Evolutionary conservation across 2,329 filamentous ascomycete genomes (phyloP).

Genomic region (Claviceps sp.): DNA sequence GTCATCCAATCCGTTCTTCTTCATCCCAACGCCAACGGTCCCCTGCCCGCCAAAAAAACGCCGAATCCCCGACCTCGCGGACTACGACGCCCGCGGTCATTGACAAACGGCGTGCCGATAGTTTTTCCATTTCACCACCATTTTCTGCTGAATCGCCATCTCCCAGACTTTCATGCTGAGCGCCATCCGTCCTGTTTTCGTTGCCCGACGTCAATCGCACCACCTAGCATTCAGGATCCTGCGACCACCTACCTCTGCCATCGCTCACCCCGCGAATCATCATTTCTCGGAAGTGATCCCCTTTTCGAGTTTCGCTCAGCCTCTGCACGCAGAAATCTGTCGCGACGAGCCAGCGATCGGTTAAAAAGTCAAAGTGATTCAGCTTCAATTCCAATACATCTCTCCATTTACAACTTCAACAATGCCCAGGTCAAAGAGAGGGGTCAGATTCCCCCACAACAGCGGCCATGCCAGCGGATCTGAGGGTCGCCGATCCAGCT

Average conservation of each 20-base stretch:
- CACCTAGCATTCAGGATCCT: not conserved
- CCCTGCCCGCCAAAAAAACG: not conserved
- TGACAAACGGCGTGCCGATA: too few relatives aligned
- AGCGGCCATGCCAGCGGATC: conserved; percentile 28
- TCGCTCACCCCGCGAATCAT: not conserved
- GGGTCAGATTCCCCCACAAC: conserved; percentile 40
- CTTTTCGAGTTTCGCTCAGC: not conserved
- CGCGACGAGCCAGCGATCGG: not conserved
- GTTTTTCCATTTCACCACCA: too few relatives aligned
- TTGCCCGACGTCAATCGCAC: not conserved
- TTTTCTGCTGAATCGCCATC: too few relatives aligned
- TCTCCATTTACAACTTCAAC: not conserved
- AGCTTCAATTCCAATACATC: not conserved
- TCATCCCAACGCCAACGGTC: not conserved
- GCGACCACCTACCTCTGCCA: not conserved
- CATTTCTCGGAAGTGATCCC: not conserved
- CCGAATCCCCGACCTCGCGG: conserved; percentile 1
- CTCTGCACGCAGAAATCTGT: not conserved
- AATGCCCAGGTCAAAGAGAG: conserved; percentile 31
- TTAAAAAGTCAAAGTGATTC: not conserved
- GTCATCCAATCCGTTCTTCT: conserved; percentile 1
- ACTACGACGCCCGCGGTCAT: not conserved
- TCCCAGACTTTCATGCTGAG: too few relatives aligned
- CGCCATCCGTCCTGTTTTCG: not conserved
- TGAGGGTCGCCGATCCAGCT: conserved; percentile 52